Evolutionary conservation across 2,329 filamentous ascomycete species (phyloP).

Genomic region (Phoma sp.): DNA sequence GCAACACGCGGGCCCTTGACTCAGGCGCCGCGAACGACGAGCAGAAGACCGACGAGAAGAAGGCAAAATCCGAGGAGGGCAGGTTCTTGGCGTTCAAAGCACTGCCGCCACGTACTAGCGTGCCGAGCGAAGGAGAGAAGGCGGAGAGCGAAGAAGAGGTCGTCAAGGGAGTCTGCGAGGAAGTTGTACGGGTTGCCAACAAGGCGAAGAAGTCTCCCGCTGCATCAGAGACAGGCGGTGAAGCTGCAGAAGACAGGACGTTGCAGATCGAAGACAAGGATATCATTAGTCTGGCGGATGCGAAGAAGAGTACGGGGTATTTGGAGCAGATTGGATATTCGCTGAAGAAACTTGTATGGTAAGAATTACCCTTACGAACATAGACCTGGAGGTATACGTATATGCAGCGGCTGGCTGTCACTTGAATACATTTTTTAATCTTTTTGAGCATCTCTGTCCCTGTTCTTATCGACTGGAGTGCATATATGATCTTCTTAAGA

Average conservation of each 20-base stretch:
- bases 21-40: slow-evolving; percentile 48
- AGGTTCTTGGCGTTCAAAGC: slow-evolving; percentile 63
- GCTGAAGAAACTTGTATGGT: slow-evolving; percentile 93
- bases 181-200: slow-evolving; percentile 74
- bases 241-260: slow-evolving; percentile 27
- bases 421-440: neutral
- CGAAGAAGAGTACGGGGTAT: slow-evolving; percentile 83
- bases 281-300: slow-evolving; percentile 84
- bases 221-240: slow-evolving; percentile 38
- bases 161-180: slow-evolving; percentile 71
- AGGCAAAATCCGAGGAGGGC: slow-evolving; percentile 29
- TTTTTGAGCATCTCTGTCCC: neutral
- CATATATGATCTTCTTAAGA: neutral
- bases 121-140: slow-evolving; percentile 32
- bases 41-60: slow-evolving; percentile 21
- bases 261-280: slow-evolving; percentile 64
- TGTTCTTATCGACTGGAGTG: neutral
- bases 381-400: neutral
- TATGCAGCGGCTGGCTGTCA: neutral
- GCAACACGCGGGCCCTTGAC: slow-evolving; percentile 82
- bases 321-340: slow-evolving; percentile 88
- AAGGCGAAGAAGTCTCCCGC: slow-evolving; percentile 51
- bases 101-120: slow-evolving; percentile 56
- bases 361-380: neutral
- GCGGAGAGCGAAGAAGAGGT: slow-evolving; percentile 59